Evolutionary conservation across 495 filamentous ascomycete genomes (phyloP), one percentile per base, ranked within the genome.

Genomic region (Trypethelium eluteriae): DNA sequence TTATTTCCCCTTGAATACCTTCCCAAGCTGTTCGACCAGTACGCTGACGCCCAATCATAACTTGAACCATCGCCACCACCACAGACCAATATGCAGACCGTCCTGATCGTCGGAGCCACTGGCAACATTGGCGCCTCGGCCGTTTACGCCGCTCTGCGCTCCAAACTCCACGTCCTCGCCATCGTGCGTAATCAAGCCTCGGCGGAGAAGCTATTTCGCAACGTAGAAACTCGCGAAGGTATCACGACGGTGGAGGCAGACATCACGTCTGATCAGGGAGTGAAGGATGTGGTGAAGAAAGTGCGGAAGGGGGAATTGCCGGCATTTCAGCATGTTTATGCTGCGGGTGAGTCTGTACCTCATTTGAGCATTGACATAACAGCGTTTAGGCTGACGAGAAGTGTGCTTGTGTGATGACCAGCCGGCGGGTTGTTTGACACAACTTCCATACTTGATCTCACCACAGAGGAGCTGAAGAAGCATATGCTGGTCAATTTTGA

Each of bases 121-220:
- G 78, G 78, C 2, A 79, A 80, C 68, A 79, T 80, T 50, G 77
- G 78, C 62, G 71, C 76, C 7, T 64, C 77, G 4, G 76, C 77
- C 53, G 70, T 75, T 65, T 73, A 64, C 2, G 75, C 57, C 56
- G 73, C 76, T 9, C 65, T 79, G 44, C 68, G 68, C 34, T 69
- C 74, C 59, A 66, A 70, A 46, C 74, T 71, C 49, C 68, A 73
- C 3, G 77, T 80, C 11, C 65, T 80, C 6, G 78, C 78, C 34
- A 68, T 79, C 56, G 77, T 80, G n/a, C 76, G 78, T 47, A 79
- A 77, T 64, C 68, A 76, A 57, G 67, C 39, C 12, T 77, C 75
- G 1, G 77, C 76, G 1, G 68, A 76, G 16, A 80, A 79, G 68
- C 71, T 79, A 7, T 69, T 76, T 64, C 68, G 73, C 59, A 66